Conservation (phyloP, 495 filamentous ascomycete species). For the Oidiodendron maius region DNA sequence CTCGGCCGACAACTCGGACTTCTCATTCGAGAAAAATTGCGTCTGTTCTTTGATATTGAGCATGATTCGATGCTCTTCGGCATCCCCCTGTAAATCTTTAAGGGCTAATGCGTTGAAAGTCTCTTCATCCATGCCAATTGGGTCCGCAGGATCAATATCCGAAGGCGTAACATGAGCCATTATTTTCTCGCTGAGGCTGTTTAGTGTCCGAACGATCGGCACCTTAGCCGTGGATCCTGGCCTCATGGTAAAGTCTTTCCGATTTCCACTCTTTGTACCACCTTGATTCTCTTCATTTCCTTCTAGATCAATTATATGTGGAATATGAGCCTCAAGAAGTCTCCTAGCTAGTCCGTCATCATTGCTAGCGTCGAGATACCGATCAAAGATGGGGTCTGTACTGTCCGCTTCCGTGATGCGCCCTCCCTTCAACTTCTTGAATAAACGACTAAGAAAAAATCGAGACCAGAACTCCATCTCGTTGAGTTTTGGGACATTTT, state of each 20-base stretch:
- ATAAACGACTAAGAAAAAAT: slow-evolving; percentile 85
- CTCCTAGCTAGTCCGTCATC: slow-evolving; percentile 41
- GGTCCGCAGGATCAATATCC: slow-evolving; percentile 56
- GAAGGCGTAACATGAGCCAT: slow-evolving; percentile 77
- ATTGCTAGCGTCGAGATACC: slow-evolving; percentile 70
- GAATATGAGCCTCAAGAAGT: slow-evolving; percentile 57
- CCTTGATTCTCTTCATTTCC: slow-evolving; percentile 88
- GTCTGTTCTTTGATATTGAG: slow-evolving; percentile 85
- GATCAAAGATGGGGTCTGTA: slow-evolving; percentile 71
- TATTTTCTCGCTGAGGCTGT: slow-evolving; percentile 83
- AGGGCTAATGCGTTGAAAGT: slow-evolving; percentile 69
- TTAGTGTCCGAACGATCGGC: slow-evolving; percentile 79
- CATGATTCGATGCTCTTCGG: slow-evolving; percentile 64
- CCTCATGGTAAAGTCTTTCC: slow-evolving; percentile 82
- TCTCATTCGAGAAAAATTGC: slow-evolving; percentile 65
- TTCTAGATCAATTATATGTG: slow-evolving; percentile 84
- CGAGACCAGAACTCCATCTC: slow-evolving; percentile 84
- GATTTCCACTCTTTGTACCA: slow-evolving; percentile 63
- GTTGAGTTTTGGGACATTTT: slow-evolving; percentile 77
- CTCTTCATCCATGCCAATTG: slow-evolving; percentile 66
- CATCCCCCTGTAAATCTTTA: slow-evolving; percentile 75
- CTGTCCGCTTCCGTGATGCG: slow-evolving; percentile 68
- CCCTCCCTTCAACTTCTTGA: slow-evolving; percentile 88
- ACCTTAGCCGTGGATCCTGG: slow-evolving; percentile 58
- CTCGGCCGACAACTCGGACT: slow-evolving; percentile 47